Conservation (phyloP, 495 filamentous ascomycete species). For the Aspergillus sclerotiicarbonarius region DNA sequence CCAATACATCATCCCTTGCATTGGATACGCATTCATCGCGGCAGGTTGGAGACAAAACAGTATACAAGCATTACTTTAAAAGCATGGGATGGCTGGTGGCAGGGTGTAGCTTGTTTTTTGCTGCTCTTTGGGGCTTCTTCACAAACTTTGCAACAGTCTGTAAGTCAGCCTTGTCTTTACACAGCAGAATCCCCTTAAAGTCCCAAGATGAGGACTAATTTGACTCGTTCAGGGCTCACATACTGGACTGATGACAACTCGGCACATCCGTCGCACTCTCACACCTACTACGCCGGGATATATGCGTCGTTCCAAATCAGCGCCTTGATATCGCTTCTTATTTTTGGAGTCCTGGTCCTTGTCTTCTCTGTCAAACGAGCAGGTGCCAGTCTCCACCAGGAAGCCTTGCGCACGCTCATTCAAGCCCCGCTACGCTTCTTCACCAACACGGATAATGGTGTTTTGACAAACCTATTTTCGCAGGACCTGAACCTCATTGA, state of each 20-base stretch:
- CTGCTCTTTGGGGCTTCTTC: constrained; percentile 28
- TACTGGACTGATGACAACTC: constrained; percentile 35
- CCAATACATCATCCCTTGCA: too few relatives aligned
- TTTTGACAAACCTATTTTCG: constrained; percentile 42
- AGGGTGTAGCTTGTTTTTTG: constrained; percentile 16
- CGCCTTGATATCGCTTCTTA: constrained; percentile 8
- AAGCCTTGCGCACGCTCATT: constrained; percentile 15
- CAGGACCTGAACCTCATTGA: constrained; percentile 47
- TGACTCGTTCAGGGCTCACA: constrained; percentile 19
- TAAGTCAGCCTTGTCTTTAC: too few relatives aligned
- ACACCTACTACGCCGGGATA: constrained; percentile 33
- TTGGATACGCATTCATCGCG: too few relatives aligned
- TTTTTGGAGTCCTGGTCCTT: constrained; percentile 8
- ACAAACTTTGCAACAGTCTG: constrained; percentile 37
- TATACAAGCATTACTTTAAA: constrained; percentile 26
- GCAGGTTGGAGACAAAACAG: too few relatives aligned
- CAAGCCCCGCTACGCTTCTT: constrained; percentile 32
- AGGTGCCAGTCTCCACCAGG: constrained; percentile 13
- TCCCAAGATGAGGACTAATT: too few relatives aligned
- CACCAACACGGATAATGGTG: constrained; percentile 36
- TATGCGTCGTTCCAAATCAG: constrained; percentile 29
- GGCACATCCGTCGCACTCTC: constrained; percentile 23
- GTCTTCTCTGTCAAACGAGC: not conserved
- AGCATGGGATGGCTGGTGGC: constrained; percentile 19
- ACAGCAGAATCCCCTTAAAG: too few relatives aligned